Conservation (phyloP, 176 grass and related monocot genomes). For the Carex littledalei region DNA sequence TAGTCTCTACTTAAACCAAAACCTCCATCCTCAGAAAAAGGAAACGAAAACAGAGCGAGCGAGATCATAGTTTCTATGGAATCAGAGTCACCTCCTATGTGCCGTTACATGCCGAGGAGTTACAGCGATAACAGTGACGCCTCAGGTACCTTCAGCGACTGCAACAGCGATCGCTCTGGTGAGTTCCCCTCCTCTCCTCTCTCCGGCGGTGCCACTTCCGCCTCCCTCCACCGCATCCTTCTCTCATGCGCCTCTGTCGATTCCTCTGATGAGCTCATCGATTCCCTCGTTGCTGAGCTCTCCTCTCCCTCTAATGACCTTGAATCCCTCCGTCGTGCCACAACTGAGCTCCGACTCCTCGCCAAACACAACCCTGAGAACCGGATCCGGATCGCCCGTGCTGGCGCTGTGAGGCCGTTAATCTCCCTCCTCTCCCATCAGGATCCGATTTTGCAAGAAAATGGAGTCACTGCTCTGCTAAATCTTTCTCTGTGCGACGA, state of each 20-base stretch:
- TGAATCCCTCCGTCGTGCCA: constrained; percentile 47
- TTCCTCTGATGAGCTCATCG: constrained; percentile 53
- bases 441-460: constrained; percentile 78
- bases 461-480: constrained; percentile 76
- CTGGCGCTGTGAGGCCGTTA: constrained; percentile 61
- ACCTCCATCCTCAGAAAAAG: background rate
- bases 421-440: constrained; percentile 60
- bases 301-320: constrained; percentile 34
- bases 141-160: constrained; percentile 74
- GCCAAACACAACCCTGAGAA: constrained; percentile 90
- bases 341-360: constrained; percentile 71
- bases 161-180: constrained; percentile 44
- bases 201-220: background rate
- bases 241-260: constrained; percentile 49
- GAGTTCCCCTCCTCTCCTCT: constrained; percentile 43
- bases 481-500: constrained; percentile 90
- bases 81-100: constrained; percentile 38
- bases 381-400: constrained; percentile 62
- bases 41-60: background rate
- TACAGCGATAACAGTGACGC: constrained; percentile 74
- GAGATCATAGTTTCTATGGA: constrained; percentile 22
- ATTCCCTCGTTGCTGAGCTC: constrained; percentile 49
- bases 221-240: constrained; percentile 43
- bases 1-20: background rate
- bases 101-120: constrained; percentile 40